Conservation (phyloP, 106 monocot genomes). For the Allium fistulosum region DNA sequence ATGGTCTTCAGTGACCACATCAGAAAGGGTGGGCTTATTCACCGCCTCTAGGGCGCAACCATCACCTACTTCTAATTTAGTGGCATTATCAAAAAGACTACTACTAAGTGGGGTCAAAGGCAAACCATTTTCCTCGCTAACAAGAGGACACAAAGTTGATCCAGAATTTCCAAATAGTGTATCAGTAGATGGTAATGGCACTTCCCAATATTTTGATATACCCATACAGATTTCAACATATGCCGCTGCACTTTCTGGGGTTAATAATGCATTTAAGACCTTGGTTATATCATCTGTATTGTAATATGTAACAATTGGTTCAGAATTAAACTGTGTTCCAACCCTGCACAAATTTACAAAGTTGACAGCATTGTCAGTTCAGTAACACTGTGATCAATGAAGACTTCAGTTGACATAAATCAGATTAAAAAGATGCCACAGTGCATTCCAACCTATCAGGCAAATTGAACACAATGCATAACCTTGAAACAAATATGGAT, state of each 20-base stretch:
- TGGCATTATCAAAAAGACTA: slow-evolving; percentile 9
- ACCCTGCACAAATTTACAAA: slow-evolving; percentile 26
- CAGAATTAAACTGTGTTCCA: slow-evolving; percentile 25
- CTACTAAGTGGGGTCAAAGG: background rate
- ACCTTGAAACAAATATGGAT: too few relatives aligned
- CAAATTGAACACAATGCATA: too few relatives aligned
- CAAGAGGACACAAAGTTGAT: slow-evolving; percentile 1
- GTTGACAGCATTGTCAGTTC: too few relatives aligned
- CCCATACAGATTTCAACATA: slow-evolving; percentile 53
- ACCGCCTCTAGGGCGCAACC: background rate
- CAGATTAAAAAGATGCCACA: too few relatives aligned
- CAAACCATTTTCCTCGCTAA: slow-evolving; percentile 9
- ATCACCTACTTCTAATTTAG: slow-evolving; percentile 2
- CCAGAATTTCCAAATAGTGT: slow-evolving; percentile 7
- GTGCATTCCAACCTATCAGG: too few relatives aligned
- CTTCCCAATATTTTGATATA: slow-evolving; percentile 58
- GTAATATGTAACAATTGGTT: slow-evolving; percentile 51
- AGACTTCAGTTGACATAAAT: too few relatives aligned
- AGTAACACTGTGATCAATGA: too few relatives aligned
- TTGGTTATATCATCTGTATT: slow-evolving; percentile 45
- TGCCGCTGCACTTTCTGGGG: slow-evolving; percentile 19
- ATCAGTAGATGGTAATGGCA: slow-evolving; percentile 20
- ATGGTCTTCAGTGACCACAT: background rate
- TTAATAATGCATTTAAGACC: slow-evolving; percentile 30
- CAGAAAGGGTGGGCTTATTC: slow-evolving; percentile 5